A percentile compares a stretch with the other conserved stretches of the same genome.
These are phyloP conservation scores for Alnus rubra DNA, from an alignment of 306 rosid genomes.

Conservation along the genomic window DNA sequence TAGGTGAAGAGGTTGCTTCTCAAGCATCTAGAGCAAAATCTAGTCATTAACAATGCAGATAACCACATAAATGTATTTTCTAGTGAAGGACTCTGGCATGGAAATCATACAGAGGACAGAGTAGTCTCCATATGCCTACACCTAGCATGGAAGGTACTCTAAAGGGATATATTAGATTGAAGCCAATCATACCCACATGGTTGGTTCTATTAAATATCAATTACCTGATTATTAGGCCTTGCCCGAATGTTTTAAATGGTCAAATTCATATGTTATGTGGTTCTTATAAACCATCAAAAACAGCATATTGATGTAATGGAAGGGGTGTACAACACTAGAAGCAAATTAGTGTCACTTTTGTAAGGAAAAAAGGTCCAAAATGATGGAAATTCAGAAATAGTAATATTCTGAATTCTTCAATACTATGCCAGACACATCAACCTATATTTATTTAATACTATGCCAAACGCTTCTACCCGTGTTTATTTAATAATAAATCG, in stretches of 20 bases:
- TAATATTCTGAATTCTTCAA: constrained; percentile 3
- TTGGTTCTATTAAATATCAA: not conserved
- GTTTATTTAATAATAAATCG: not conserved
- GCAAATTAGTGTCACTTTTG: not conserved
- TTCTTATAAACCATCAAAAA: not conserved
- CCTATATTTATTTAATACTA: not conserved
- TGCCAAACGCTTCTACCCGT: not conserved
- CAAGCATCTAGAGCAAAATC: not conserved
- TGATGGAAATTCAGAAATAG: not conserved
- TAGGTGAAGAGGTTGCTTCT: not conserved
- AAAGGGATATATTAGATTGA: not conserved
- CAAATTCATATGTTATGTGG: not conserved
- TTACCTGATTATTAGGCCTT: not conserved
- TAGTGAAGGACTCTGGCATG: not conserved
- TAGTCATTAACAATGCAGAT: not conserved
- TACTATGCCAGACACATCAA: not conserved
- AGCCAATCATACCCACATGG: not conserved
- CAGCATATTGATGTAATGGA: not conserved
- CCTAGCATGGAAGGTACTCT: not conserved
- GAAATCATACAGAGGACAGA: not conserved
- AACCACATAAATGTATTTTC: not conserved
- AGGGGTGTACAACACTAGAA: not conserved
- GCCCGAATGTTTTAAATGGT: not conserved
- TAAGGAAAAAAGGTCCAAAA: not conserved
- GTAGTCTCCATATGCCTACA: not conserved